Conservation (phyloP, 345 rosid species). For the Eucalyptus polybractea region DNA sequence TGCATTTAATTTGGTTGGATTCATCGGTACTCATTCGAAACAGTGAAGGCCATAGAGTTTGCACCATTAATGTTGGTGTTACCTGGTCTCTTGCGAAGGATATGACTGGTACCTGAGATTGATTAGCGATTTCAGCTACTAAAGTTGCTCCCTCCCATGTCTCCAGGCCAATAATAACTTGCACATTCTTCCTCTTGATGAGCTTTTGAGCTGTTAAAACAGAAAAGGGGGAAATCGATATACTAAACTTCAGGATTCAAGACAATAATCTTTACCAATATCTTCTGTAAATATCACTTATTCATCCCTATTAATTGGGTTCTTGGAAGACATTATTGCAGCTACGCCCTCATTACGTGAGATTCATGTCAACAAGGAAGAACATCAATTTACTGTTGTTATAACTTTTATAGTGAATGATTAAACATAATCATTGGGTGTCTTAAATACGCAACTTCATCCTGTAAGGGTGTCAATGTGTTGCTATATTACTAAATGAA, state of each 20-base stretch:
- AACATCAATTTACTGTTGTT: background rate
- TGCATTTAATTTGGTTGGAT: conserved; percentile 19
- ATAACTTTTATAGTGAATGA: background rate
- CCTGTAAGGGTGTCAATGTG: background rate
- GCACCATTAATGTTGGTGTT: conserved; percentile 19
- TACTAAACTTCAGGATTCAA: background rate
- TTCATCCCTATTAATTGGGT: background rate
- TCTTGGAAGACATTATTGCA: background rate
- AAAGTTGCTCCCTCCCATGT: conserved; percentile 34
- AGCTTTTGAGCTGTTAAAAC: conserved; percentile 16
- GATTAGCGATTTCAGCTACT: conserved; percentile 22
- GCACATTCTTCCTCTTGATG: conserved; percentile 14
- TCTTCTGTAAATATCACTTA: background rate
- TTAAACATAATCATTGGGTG: background rate
- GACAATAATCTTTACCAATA: background rate
- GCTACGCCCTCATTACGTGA: background rate
- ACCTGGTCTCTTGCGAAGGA: conserved; percentile 20
- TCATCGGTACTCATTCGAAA: conserved; percentile 12
- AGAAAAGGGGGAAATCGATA: background rate
- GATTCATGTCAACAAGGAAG: background rate
- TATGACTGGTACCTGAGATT: conserved; percentile 26
- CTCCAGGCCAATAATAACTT: conserved; percentile 34
- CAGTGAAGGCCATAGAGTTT: background rate
- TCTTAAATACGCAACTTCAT: background rate
- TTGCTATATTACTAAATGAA: background rate